Percentiles rank a stretch among this genome's conserved stretches.
phyloP scores from a whole-genome alignment of 1,284 basidiomycete genomes.

The Omphalotus olearius region DNA sequence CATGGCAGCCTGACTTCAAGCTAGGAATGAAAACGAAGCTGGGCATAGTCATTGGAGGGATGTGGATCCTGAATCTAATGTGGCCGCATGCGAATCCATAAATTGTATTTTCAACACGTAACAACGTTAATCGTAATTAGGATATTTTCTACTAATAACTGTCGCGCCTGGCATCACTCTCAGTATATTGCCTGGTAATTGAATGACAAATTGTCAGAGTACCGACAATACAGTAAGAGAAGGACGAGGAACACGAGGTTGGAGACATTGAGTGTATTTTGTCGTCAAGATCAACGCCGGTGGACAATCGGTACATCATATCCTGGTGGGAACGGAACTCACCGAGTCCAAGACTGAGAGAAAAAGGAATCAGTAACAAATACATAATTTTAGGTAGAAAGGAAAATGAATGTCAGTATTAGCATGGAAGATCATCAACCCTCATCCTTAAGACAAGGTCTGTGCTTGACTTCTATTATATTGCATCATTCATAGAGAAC shows the following conservation, averaged over 20 bases:
- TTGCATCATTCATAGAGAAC: constrained; percentile 45
- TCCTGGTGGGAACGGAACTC: background rate
- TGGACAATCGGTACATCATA: constrained; percentile 17
- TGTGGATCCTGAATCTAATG: constrained; percentile 57
- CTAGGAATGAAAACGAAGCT: constrained; percentile 33
- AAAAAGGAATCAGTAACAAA: background rate
- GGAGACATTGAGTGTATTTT: constrained; percentile 34
- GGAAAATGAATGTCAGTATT: constrained; percentile 58
- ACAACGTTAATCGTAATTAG: too few species aligned
- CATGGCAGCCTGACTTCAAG: constrained; percentile 9
- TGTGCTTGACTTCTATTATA: constrained; percentile 84
- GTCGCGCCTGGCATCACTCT: too few species aligned
- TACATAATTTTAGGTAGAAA: background rate
- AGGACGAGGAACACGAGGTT: constrained; percentile 32
- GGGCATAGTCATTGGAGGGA: constrained; percentile 29
- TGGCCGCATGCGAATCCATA: constrained; percentile 38
- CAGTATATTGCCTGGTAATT: background rate
- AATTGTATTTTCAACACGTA: background rate
- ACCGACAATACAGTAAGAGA: background rate
- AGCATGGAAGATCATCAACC: constrained; percentile 77
- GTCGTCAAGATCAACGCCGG: constrained; percentile 19
- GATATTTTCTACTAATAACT: too few species aligned
- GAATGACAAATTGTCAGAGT: background rate
- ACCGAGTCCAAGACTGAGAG: background rate
- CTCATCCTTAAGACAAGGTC: constrained; percentile 68